Evolutionary conservation across 257 asterid species (phyloP).

Genomic region (Solanum neorickii): DNA sequence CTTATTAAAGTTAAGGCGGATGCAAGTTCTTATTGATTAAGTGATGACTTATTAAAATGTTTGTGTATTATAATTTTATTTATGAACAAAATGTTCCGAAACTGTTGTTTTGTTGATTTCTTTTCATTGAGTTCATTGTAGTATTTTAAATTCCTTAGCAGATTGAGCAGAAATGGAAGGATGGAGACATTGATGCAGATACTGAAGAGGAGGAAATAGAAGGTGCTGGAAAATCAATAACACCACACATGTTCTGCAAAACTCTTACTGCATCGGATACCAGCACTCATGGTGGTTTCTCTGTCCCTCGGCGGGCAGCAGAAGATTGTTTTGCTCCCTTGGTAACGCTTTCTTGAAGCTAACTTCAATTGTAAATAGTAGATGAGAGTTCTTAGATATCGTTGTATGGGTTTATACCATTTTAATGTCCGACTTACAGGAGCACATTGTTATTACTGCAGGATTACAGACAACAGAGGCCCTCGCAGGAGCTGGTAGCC

Average conservation of each 20-base stretch:
- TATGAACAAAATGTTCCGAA: not conserved
- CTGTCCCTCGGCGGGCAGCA: slow-evolving; percentile 98
- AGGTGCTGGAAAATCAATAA: slow-evolving; percentile 37
- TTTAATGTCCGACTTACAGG: not conserved
- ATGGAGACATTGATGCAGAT: slow-evolving; percentile 44
- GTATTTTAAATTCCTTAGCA: not conserved
- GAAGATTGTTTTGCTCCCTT: slow-evolving; percentile 97
- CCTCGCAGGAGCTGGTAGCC: slow-evolving; percentile 93
- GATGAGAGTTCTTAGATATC: not conserved
- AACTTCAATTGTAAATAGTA: not conserved
- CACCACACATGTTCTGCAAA: slow-evolving; percentile 95
- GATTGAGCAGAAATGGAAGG: slow-evolving; percentile 57
- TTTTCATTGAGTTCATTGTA: not conserved
- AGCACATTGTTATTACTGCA: slow-evolving; percentile 1
- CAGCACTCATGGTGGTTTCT: slow-evolving; percentile 97
- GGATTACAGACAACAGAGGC: slow-evolving; percentile 93
- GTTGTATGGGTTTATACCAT: not conserved
- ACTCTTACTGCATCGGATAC: slow-evolving; percentile 97
- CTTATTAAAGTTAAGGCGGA: not conserved
- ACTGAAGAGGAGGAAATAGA: slow-evolving; percentile 52
- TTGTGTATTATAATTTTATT: not conserved
- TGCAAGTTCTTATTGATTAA: not conserved
- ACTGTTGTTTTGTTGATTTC: not conserved
- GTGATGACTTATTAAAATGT: not conserved
- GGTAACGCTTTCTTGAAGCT: slow-evolving; percentile 23